Conservation (phyloP, 2,329 filamentous ascomycete genomes). For the Ambrosiella beaveri region DNA sequence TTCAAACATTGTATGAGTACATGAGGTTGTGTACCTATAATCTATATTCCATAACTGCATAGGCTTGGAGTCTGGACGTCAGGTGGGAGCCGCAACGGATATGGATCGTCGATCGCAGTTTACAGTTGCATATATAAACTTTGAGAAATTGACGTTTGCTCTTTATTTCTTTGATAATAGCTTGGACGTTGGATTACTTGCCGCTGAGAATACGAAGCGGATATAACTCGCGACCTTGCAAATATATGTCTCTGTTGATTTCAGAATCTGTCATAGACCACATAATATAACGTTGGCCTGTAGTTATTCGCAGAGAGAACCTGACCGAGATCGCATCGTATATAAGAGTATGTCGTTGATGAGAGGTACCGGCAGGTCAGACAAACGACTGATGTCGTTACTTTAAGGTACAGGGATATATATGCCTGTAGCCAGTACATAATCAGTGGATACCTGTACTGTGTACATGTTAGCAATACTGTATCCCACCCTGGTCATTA, state of each 20-base stretch:
- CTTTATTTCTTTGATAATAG: too few species aligned
- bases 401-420: slow-evolving; percentile 9
- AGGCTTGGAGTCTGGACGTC: neutral
- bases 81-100: neutral
- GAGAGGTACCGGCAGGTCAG: neutral
- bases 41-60: neutral
- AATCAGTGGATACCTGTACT: neutral
- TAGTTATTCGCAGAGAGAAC: too few species aligned
- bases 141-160: neutral
- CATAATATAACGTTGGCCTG: too few species aligned
- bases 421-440: slow-evolving; percentile 2
- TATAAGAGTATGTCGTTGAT: neutral
- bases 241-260: too few species aligned
- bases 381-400: slow-evolving; percentile 13
- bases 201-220: too few species aligned
- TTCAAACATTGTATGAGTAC: neutral
- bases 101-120: neutral
- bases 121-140: neutral
- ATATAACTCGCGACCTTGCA: too few species aligned
- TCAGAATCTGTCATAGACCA: too few species aligned
- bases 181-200: too few species aligned
- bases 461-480: neutral
- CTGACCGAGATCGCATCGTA: neutral
- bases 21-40: neutral
- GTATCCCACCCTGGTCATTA: neutral